A percentile compares a stretch with the other conserved stretches of the same genome.
Conservation (phyloP, 2,329 filamentous ascomycete species). For the Epichloe uncinata region DNA sequence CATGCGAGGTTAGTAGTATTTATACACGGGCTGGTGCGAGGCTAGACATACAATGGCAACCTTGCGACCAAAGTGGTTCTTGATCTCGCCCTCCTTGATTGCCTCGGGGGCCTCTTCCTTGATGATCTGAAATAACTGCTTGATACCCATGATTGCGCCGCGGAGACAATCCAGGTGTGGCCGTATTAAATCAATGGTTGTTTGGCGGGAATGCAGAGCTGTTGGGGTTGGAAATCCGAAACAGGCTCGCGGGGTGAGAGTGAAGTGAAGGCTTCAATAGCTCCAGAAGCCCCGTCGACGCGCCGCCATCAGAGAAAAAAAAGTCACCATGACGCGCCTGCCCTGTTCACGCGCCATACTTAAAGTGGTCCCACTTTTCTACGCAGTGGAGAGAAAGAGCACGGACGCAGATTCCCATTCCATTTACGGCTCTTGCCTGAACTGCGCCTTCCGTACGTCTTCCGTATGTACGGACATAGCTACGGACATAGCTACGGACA, state of each 20-base stretch:
- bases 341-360: conserved; percentile 1
- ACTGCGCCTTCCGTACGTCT: no score
- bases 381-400: not conserved
- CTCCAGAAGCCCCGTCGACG: not conserved
- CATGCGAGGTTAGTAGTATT: not conserved
- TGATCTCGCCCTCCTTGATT: conserved; percentile 94
- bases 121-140: conserved; percentile 68
- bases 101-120: conserved; percentile 90
- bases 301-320: not conserved
- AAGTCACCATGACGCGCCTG: conserved; percentile 3
- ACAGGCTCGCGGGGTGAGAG: not conserved
- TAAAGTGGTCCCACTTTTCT: conserved; percentile 9
- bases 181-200: not conserved
- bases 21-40: not conserved
- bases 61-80: conserved; percentile 96
- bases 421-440: no score
- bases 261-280: not conserved
- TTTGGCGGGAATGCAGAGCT: not conserved
- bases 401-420: no score
- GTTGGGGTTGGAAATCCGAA: not conserved
- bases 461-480: no score
- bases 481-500: no score
- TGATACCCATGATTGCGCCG: conserved; percentile 43
- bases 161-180: not conserved
- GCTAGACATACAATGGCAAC: conserved; percentile 72